Percentiles rank a stretch among this genome's conserved stretches.
phyloP scores from a whole-genome alignment of 2,329 filamentous ascomycete species.

The Cladophialophora immunda region DNA sequence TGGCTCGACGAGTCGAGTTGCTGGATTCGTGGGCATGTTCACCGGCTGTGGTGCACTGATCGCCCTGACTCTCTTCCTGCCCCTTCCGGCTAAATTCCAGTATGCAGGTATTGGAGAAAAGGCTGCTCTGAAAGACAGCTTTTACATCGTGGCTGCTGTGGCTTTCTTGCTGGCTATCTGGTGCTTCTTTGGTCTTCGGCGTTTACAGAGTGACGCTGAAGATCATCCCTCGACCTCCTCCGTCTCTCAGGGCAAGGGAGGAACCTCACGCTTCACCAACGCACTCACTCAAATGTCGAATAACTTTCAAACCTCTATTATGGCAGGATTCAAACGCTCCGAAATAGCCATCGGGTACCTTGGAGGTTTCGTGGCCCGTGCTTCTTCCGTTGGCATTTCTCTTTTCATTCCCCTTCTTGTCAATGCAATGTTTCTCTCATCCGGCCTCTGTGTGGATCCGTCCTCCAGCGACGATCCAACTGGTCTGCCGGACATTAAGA shows the following conservation, averaged over 20 bases:
- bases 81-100: constrained; percentile 82
- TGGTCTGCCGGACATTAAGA: constrained; percentile 72
- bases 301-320: constrained; percentile 62
- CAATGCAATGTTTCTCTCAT: constrained; percentile 86
- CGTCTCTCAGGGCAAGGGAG: neutral
- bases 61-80: constrained; percentile 82
- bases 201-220: constrained; percentile 74
- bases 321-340: constrained; percentile 76
- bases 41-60: constrained; percentile 91
- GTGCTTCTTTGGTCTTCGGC: constrained; percentile 79
- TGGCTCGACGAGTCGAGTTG: constrained; percentile 69
- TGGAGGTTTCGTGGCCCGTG: constrained; percentile 92
- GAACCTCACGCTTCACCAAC: neutral
- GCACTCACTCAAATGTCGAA: constrained; percentile 23
- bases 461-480: constrained; percentile 45
- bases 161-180: constrained; percentile 76
- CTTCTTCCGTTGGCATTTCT: constrained; percentile 93
- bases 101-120: constrained; percentile 75
- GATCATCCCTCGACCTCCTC: constrained; percentile 67
- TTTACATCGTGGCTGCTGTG: constrained; percentile 82
- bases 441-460: constrained; percentile 75
- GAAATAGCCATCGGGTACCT: constrained; percentile 88
- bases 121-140: constrained; percentile 80
- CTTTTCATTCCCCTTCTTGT: constrained; percentile 93
- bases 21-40: constrained; percentile 89